Conservation (phyloP, 139 green algal genomes). For the Zygnema circumcarinatum region DNA sequence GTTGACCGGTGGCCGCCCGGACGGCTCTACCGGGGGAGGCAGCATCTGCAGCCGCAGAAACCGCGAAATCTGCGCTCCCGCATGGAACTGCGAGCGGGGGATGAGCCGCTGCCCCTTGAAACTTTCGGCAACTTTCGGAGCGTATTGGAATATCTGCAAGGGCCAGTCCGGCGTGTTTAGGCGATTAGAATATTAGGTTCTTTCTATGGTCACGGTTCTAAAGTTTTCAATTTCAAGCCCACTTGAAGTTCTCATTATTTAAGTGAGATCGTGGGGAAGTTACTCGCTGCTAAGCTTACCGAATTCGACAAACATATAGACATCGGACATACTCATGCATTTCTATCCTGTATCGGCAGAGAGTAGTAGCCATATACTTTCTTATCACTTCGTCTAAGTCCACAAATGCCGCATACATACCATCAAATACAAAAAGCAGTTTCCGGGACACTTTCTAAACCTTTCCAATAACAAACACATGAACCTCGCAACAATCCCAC, state of each 20-base stretch:
- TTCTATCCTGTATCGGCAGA: too few species aligned
- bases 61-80: slow-evolving; percentile 21
- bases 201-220: neutral
- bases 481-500: neutral
- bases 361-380: too few species aligned
- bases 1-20: slow-evolving; percentile 12
- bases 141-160: slow-evolving; percentile 57
- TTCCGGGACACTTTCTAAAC: neutral
- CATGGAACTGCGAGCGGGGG: slow-evolving; percentile 43
- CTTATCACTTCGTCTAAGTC: too few species aligned
- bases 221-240: neutral
- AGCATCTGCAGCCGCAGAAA: slow-evolving; percentile 56
- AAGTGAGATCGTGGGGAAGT: too few species aligned
- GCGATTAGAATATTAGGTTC: neutral
- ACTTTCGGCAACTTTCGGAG: slow-evolving; percentile 48
- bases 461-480: neutral
- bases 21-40: neutral
- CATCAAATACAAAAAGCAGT: too few species aligned
- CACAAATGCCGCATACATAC: too few species aligned
- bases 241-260: neutral
- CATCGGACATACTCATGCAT: too few species aligned
- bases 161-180: neutral
- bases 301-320: too few species aligned
- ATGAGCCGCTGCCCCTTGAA: slow-evolving; percentile 63
- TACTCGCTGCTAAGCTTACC: too few species aligned